Conservation (phyloP, 306 rosid species). For the Calophaca sinica region DNA sequence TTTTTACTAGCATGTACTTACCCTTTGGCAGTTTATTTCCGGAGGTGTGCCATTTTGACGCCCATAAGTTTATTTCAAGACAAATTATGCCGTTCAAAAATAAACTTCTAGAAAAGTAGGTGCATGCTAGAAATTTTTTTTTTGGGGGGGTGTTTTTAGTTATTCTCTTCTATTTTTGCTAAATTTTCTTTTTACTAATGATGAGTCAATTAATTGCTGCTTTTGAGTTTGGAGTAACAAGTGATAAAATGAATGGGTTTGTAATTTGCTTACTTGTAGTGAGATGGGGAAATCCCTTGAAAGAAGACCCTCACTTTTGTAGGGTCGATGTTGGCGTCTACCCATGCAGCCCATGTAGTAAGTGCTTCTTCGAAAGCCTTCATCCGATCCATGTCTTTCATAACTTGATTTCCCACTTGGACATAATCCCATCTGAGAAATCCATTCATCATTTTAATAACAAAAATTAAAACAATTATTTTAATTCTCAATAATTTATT, state of each 20-base stretch:
- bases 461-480: not conserved
- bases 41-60: no score
- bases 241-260: not conserved
- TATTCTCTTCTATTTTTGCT: no score
- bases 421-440: constrained; percentile 82
- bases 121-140: no score
- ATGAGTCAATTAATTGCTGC: no score
- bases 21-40: no score
- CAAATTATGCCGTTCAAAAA: no score
- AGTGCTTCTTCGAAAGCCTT: constrained; percentile 84
- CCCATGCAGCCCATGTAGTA: constrained; percentile 82
- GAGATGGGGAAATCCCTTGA: constrained; percentile 97
- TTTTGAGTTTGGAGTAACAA: not conserved
- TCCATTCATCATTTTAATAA: not conserved
- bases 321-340: constrained; percentile 70
- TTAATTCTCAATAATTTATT: not conserved
- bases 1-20: no score
- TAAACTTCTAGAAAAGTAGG: no score
- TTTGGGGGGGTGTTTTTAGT: no score
- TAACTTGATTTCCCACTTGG: constrained; percentile 53
- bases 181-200: no score
- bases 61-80: no score
- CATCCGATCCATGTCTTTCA: constrained; percentile 85
- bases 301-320: constrained; percentile 66
- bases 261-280: constrained; percentile 74